A percentile compares a stretch with the other conserved stretches of the same genome.
These are phyloP conservation scores for Brassica carinata DNA, from an alignment of 345 rosid genomes.

Conservation along the genomic window DNA sequence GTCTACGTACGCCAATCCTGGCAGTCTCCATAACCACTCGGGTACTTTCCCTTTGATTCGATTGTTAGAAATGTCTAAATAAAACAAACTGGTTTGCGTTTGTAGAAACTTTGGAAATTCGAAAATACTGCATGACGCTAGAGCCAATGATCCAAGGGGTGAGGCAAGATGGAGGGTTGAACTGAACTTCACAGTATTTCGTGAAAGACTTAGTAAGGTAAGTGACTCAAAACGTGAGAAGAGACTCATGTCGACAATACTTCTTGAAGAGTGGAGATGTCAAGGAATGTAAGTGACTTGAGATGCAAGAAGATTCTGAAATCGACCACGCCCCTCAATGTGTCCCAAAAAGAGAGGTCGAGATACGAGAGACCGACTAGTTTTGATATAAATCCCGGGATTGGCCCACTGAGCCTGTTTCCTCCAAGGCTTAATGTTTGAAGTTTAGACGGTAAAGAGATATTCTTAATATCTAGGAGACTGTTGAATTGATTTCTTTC, in stretches of 20 bases:
- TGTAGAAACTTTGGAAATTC: not conserved
- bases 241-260: not conserved
- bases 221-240: not conserved
- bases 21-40: not conserved
- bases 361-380: not conserved
- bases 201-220: not conserved
- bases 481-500: not conserved
- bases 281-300: not conserved
- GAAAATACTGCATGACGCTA: not conserved
- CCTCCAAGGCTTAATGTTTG: not conserved
- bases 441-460: not conserved
- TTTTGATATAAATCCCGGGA: not conserved
- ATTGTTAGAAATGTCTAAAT: not conserved
- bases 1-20: not conserved
- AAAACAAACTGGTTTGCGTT: not conserved
- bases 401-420: not conserved
- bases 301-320: not conserved
- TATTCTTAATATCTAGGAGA: not conserved
- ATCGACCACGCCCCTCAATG: not conserved
- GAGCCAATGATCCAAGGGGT: not conserved
- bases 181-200: not conserved
- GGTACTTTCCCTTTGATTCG: not conserved
- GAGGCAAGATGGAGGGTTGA: not conserved
- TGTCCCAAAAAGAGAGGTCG: not conserved
- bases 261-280: not conserved